Base-by-base conservation (phyloP, 768 basidiomycete genomes). In the Tricholomella constricta region DNA sequence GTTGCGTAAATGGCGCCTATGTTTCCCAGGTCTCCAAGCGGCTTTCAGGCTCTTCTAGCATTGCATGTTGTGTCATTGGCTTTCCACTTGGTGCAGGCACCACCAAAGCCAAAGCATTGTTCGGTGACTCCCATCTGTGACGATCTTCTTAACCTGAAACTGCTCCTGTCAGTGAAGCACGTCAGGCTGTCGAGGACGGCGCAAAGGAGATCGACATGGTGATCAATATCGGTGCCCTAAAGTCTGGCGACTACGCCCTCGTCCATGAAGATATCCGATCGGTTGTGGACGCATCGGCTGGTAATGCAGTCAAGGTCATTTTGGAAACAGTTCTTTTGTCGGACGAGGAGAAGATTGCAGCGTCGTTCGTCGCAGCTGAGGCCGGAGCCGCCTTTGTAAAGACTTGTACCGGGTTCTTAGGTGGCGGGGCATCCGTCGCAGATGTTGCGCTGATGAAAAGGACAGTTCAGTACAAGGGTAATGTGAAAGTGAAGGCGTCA, bases 201-300 rank as follows among this genome's bases (percentile, higher is more conserved):
- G 80, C 80, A 3, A 64, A 68, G 7, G 80, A 81, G 60, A 77
- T 81, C 45, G 80, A 82, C 59, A 79, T 75, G 63, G 80, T 81
- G 1, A 65, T 82, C 38, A 77, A 77, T 55, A 69, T 81, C 20
- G 78, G 78, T 1, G 69, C 77, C 0, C 71, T 82, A 6, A 73
- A 78, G 52, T 62, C 74, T 2, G 57, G 66, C 7, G 57, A 69
- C 44, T 80, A 75, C 48, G 42, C 59, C 0, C 57, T 68, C 8
- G 65, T 80, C 2, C 74, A 69, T 51, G 45, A 66, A 0, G 78
- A 81, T 51, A 73, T 82, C 41, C 52, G 56, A 12, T 65, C 70
- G 1, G 75, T 78, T 19, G 68, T 80, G 34, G 54, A 58, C 2
- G 67, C 74, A 0, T 69, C 72, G 1, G 48, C 54, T 6, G 65